Evolutionary conservation across 2,329 filamentous ascomycete species (phyloP).

Genomic region (Exophiala spinifera): DNA sequence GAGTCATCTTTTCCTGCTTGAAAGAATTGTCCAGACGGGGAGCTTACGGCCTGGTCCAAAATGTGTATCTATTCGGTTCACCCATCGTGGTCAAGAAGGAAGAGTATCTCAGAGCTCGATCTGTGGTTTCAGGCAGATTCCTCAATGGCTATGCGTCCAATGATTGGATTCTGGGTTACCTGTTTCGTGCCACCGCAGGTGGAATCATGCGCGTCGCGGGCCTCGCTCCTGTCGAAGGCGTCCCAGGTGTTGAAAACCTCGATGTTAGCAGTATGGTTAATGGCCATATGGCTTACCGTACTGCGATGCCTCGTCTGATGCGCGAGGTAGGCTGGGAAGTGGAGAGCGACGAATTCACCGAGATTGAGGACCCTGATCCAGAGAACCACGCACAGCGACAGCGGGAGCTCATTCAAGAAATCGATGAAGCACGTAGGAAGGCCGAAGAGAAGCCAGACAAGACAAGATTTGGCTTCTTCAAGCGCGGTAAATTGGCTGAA

Average conservation of each 20-base stretch:
- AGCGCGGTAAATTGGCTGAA: conserved; percentile 67
- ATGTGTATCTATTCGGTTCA: conserved; percentile 91
- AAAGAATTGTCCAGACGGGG: conserved; percentile 81
- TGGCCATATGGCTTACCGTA: conserved; percentile 95
- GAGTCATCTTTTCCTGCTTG: conserved; percentile 89
- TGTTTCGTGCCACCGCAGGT: conserved; percentile 90
- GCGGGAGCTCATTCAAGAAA: conserved; percentile 90
- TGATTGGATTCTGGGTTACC: conserved; percentile 95
- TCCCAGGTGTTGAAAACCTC: conserved; percentile 84
- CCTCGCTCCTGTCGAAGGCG: conserved; percentile 68
- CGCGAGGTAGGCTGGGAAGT: conserved; percentile 88
- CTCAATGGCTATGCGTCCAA: conserved; percentile 92
- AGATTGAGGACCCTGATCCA: conserved; percentile 96
- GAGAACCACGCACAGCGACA: conserved; percentile 87
- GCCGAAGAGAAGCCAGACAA: conserved; percentile 76
- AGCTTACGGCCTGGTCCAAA: conserved; percentile 83
- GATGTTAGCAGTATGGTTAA: conserved; percentile 81
- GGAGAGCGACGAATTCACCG: conserved; percentile 87
- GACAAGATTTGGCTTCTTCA: conserved; percentile 73
- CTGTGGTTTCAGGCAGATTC: conserved; percentile 87
- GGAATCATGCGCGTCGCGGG: conserved; percentile 88
- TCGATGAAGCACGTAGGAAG: conserved; percentile 87
- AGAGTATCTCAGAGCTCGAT: conserved; percentile 75
- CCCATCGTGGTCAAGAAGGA: conserved; percentile 89
- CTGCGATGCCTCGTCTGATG: conserved; percentile 82